Percentiles rank a stretch among this genome's conserved stretches.
Conservation (phyloP, 768 basidiomycete genomes). For the Calocera cornea region DNA sequence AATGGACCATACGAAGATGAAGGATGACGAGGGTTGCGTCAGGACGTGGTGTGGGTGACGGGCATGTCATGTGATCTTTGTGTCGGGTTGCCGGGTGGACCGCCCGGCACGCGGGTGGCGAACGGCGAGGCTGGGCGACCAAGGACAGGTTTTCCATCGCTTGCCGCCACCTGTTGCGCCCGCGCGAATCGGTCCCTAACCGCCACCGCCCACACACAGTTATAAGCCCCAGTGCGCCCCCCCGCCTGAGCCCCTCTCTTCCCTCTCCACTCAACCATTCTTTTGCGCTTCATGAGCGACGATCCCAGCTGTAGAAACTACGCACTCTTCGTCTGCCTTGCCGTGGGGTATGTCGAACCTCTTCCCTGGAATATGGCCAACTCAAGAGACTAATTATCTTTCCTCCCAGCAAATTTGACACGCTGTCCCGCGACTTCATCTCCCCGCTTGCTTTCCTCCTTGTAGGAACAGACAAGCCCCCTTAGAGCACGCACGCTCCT, state of each 20-base stretch:
- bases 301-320: slow-evolving; percentile 9
- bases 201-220: not conserved
- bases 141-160: too few relatives aligned
- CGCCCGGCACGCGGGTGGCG: too few relatives aligned
- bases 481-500: slow-evolving; percentile 37
- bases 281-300: slow-evolving; percentile 7
- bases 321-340: slow-evolving; percentile 1
- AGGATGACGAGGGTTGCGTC: too few relatives aligned
- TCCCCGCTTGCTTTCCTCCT: slow-evolving; percentile 26
- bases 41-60: too few relatives aligned
- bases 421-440: slow-evolving; percentile 4
- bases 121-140: too few relatives aligned
- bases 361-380: not conserved
- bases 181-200: too few relatives aligned
- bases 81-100: too few relatives aligned
- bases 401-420: not conserved
- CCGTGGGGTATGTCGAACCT: not conserved
- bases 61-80: too few relatives aligned
- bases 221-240: not conserved
- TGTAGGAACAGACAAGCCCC: slow-evolving; percentile 63
- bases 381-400: not conserved
- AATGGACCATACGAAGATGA: too few relatives aligned
- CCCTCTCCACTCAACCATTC: not conserved
- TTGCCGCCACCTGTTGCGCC: too few relatives aligned
- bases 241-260: not conserved